Conservation (phyloP, 2,329 filamentous ascomycete genomes). For the Kalmusia sp. region DNA sequence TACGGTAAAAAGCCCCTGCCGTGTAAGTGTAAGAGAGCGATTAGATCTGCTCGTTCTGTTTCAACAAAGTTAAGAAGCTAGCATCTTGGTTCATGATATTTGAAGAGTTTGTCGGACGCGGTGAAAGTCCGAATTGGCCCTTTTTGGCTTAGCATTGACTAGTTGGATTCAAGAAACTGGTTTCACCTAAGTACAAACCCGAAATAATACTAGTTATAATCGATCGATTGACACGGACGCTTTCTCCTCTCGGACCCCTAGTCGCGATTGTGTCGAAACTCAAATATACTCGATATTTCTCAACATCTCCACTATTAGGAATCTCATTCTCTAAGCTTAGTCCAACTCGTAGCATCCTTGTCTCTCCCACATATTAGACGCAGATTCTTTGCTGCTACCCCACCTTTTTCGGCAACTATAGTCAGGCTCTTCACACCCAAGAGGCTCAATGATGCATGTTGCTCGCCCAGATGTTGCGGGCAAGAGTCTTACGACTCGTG, state of each 20-base stretch:
- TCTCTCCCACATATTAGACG: neutral
- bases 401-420: neutral
- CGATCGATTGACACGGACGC: neutral
- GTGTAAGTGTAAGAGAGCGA: conserved; percentile 80
- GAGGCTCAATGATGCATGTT: neutral
- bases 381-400: neutral
- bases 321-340: neutral
- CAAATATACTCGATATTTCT: neutral
- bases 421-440: neutral
- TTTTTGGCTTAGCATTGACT: neutral
- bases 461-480: neutral
- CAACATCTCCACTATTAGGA: neutral
- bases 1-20: conserved; percentile 75
- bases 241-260: neutral
- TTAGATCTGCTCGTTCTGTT: conserved; percentile 65
- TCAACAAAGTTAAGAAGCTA: conserved; percentile 61
- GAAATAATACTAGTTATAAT: neutral
- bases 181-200: neutral
- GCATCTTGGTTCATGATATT: conserved; percentile 61
- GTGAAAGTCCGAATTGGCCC: conserved; percentile 55
- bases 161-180: conserved; percentile 34
- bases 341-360: neutral
- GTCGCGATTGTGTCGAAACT: neutral
- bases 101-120: conserved; percentile 59
- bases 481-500: neutral